Evolutionary conservation across 1,284 basidiomycete genomes (phyloP).

Genomic region (Chalciporus sp.): DNA sequence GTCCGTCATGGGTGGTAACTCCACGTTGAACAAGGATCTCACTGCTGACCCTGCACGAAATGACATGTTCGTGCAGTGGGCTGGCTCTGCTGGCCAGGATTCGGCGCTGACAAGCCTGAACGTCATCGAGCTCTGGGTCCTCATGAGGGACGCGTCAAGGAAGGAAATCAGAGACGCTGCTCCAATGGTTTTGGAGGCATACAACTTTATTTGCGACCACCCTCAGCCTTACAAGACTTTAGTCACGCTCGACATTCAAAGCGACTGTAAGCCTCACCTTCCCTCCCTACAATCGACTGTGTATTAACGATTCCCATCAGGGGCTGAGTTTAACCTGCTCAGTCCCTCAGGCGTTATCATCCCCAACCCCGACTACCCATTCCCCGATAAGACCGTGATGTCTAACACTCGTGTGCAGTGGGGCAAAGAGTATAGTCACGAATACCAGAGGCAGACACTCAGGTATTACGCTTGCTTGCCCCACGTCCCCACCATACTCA

Average conservation of each 20-base stretch:
- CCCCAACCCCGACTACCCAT: neutral
- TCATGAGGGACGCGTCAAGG: constrained; percentile 3
- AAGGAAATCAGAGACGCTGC: constrained; percentile 1
- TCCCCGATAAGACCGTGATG: neutral
- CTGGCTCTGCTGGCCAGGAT: neutral
- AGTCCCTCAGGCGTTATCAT: constrained; percentile 1
- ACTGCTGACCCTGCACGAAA: constrained; percentile 1
- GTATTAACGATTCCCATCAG: neutral
- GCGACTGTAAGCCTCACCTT: neutral
- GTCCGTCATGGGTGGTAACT: constrained; percentile 6
- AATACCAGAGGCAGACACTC: neutral
- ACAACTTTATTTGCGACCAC: constrained; percentile 3
- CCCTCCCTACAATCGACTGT: no score
- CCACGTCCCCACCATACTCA: neutral
- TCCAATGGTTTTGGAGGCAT: constrained; percentile 1
- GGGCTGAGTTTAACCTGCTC: constrained; percentile 8
- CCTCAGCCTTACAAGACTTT: neutral
- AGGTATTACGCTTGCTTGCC: no score
- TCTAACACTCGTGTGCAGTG: constrained; percentile 6
- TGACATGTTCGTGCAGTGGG: neutral
- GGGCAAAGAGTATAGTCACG: neutral
- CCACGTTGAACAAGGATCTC: neutral
- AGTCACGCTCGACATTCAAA: neutral
- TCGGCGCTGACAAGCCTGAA: neutral
- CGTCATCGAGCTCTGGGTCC: constrained; percentile 2